A percentile compares a stretch with the other conserved stretches of the same genome.
These are phyloP conservation scores for Phytopythium boreale DNA, from an alignment of 352 stramenopile species.

Conservation along the genomic window DNA sequence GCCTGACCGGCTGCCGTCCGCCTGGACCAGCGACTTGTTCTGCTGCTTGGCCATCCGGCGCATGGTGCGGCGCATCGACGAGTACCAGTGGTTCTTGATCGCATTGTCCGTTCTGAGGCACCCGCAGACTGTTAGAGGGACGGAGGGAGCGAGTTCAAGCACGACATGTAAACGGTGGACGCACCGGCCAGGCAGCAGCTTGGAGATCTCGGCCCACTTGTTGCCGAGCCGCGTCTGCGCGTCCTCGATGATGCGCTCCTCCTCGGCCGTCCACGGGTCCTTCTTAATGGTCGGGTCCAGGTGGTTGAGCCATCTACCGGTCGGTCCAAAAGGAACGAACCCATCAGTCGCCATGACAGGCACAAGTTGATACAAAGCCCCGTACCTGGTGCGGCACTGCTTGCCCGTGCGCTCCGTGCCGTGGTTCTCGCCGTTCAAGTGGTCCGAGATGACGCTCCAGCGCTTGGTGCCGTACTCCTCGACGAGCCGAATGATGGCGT, in stretches of 20 bases:
- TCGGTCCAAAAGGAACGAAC: neutral
- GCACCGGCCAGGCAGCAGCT: constrained; percentile 91
- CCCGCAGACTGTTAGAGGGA: neutral
- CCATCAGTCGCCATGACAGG: neutral
- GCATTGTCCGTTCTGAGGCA: constrained; percentile 74
- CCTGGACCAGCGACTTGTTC: constrained; percentile 59
- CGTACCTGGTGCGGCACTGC: constrained; percentile 69
- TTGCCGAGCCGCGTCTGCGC: constrained; percentile 92
- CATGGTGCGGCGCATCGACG: constrained; percentile 90
- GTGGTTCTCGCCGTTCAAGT: constrained; percentile 83
- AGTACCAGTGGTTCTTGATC: constrained; percentile 92
- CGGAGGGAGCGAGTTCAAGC: neutral
- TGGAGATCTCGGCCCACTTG: constrained; percentile 98
- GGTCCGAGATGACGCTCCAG: constrained; percentile 86
- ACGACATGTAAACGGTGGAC: neutral
- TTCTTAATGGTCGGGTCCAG: constrained; percentile 86
- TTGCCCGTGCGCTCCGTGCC: constrained; percentile 83
- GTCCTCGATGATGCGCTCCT: constrained; percentile 90
- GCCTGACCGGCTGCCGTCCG: constrained; percentile 4
- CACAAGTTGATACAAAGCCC: neutral
- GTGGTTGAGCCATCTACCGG: constrained; percentile 72
- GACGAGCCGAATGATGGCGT: constrained; percentile 81
- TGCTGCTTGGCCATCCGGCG: constrained; percentile 86
- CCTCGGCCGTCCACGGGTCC: constrained; percentile 83
- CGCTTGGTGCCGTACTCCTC: constrained; percentile 87